Evolutionary conservation across 495 filamentous ascomycete genomes (phyloP).

Genomic region (Elasticomyces elasticus): DNA sequence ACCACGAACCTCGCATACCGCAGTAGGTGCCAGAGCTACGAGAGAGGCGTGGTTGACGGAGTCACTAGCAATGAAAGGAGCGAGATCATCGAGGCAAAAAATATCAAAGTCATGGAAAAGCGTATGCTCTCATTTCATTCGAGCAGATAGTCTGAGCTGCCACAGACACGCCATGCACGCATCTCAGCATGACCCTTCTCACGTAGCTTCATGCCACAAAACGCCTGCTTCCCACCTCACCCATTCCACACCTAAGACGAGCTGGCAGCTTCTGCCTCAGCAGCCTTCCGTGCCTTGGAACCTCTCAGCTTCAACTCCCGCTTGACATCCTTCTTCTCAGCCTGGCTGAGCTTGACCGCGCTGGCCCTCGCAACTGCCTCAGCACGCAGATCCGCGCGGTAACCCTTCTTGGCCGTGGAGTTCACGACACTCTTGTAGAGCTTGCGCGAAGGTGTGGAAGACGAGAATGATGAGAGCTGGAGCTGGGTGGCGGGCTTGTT

Average conservation of each 20-base stretch:
- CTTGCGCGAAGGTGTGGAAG: conserved; percentile 50
- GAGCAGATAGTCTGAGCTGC: too few relatives aligned
- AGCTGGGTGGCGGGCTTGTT: conserved; percentile 51
- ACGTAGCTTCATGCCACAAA: too few relatives aligned
- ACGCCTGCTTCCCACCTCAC: conserved; percentile 22
- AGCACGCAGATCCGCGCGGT: conserved; percentile 71
- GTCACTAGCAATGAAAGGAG: too few relatives aligned
- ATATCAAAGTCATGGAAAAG: too few relatives aligned
- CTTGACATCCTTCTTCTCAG: conserved; percentile 57
- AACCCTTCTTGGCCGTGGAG: conserved; percentile 63
- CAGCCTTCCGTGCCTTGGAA: conserved; percentile 67
- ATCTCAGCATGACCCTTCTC: too few relatives aligned
- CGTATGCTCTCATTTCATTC: too few relatives aligned
- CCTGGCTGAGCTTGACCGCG: conserved; percentile 72
- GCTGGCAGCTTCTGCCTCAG: conserved; percentile 41
- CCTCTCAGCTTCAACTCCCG: conserved; percentile 68
- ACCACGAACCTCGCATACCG: too few relatives aligned
- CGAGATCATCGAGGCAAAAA: too few relatives aligned
- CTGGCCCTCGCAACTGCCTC: conserved; percentile 81
- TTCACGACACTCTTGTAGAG: conserved; percentile 78
- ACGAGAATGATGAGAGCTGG: conserved; percentile 54
- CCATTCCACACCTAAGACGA: conserved; percentile 26
- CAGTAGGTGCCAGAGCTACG: too few relatives aligned
- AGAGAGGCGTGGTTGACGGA: too few relatives aligned
- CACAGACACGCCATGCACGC: too few relatives aligned